Evolutionary conservation across 345 rosid genomes (phyloP), one percentile per base, ranked within the genome.

Genomic region (Ricinus communis): DNA sequence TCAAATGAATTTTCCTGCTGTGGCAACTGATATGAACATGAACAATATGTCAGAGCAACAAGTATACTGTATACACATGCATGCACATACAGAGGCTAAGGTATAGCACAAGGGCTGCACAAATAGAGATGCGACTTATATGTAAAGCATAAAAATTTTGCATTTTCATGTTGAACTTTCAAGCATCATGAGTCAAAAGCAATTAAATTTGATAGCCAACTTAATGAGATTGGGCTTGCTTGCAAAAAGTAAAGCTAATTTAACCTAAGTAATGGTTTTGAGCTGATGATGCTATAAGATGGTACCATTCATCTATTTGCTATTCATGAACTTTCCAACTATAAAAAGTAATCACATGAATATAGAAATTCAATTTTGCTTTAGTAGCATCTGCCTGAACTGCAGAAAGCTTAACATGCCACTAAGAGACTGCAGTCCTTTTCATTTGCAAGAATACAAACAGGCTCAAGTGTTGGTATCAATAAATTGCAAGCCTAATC

Each of bases 1-100:
- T 95, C 99, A 84, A 75, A 95, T 47, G 89, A 90, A 80, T 95
- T 95, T 73, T 95, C 97, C 82, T 95, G 99, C 85, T 95, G 99
- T 40, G 99, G 99, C 77, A 95, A 84, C 99, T 95, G 88, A 67
- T 27, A 81, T 36, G 79, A 74, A 72, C 72, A 71, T 59, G 58
- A 66, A 65, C 45, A 63, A 63, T 66, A 69, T 19, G 75, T 88
- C 80, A 85, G 79, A 65, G 43, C 66, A 62, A 72, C 50, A 71
- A 22, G 24, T 30, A 58, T 27, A 46, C 13, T 52, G 65, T 0
- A 11, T 49, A 4, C 47, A 9, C 54, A 64, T 46, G 19, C 16
- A 19, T 28, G n/a, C 60, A 52, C 52, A 53, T 40, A 27, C n/a
- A 59, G 55, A 47, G 38, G 66, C 58, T 21, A 13, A 71, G 19